phyloP scores from a whole-genome alignment of 176 grass and related monocot genomes.

The Rhynchospora pubera region DNA sequence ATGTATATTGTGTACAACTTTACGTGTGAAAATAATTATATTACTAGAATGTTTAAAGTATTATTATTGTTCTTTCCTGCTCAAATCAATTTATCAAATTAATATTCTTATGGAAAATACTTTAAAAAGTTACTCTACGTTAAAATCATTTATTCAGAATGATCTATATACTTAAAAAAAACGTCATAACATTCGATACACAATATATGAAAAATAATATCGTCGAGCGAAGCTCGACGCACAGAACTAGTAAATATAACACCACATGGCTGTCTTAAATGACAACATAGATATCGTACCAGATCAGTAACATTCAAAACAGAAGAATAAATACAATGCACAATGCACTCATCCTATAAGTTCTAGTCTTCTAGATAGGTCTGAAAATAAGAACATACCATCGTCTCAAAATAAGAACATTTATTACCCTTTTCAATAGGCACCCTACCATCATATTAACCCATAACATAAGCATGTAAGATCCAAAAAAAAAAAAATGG shows the following conservation, averaged over 20 bases:
- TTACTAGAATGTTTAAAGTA: no score
- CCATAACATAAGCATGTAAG: neutral
- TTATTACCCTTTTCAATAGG: slow-evolving; percentile 2
- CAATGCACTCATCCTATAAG: slow-evolving; percentile 4
- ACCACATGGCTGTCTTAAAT: slow-evolving; percentile 11
- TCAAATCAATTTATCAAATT: no score
- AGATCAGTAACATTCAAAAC: slow-evolving; percentile 9
- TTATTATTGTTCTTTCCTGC: no score
- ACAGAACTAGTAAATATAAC: neutral
- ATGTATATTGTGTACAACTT: no score
- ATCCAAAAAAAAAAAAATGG: neutral
- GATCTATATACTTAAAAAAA: no score
- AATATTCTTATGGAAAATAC: no score
- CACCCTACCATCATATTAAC: neutral
- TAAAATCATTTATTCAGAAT: no score
- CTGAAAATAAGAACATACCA: slow-evolving; percentile 13
- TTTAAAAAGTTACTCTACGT: no score
- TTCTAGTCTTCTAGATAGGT: neutral
- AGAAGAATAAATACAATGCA: neutral
- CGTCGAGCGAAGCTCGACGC: no score
- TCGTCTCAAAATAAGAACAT: slow-evolving; percentile 13
- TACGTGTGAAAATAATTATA: no score
- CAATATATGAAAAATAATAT: no score
- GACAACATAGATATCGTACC: neutral
- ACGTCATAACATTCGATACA: no score